A percentile compares a stretch with the other conserved stretches of the same genome.
These are phyloP conservation scores for Fusarium caatingaense DNA, from an alignment of 2,329 filamentous ascomycete species.

Conservation along the genomic window DNA sequence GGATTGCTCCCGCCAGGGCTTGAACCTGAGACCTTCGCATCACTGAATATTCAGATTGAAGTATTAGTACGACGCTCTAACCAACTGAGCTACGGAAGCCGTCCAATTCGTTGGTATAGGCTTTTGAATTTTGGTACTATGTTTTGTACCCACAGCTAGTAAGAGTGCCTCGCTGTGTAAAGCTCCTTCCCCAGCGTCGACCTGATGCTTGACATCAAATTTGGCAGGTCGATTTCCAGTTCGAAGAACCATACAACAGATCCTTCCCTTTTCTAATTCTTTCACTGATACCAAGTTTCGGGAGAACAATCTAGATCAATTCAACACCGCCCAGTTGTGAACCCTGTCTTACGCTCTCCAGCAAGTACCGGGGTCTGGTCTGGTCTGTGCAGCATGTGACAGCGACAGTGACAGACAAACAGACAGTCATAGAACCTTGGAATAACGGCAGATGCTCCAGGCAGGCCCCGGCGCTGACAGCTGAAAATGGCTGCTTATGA, in stretches of 20 bases:
- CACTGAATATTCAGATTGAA: slow-evolving; percentile 20
- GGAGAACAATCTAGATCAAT: slow-evolving; percentile 27
- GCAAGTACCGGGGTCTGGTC: slow-evolving; percentile 10
- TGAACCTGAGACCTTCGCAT: slow-evolving; percentile 30
- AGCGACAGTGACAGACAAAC: background rate
- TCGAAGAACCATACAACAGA: background rate
- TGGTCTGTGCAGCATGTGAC: slow-evolving; percentile 38
- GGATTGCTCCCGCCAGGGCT: slow-evolving; percentile 28
- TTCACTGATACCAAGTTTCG: slow-evolving; percentile 1
- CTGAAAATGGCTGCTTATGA: slow-evolving; percentile 23
- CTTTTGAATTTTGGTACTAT: background rate
- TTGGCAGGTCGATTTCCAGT: background rate
- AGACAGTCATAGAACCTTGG: slow-evolving; percentile 29
- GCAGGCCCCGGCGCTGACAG: slow-evolving; percentile 28
- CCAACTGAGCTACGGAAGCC: slow-evolving; percentile 30
- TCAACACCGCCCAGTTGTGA: slow-evolving; percentile 13
- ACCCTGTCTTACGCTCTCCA: slow-evolving; percentile 3
- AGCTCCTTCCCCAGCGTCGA: background rate
- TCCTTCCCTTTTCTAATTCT: background rate
- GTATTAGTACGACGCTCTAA: slow-evolving; percentile 31
- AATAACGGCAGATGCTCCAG: slow-evolving; percentile 19
- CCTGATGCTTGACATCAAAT: background rate
- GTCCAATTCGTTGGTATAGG: background rate
- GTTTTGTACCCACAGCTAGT: rapidly evolving
- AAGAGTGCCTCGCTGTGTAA: background rate